A percentile compares a stretch with the other conserved stretches of the same genome.
Conservation (phyloP, 176 grass and related monocot species). For the Rhynchospora breviuscula region DNA sequence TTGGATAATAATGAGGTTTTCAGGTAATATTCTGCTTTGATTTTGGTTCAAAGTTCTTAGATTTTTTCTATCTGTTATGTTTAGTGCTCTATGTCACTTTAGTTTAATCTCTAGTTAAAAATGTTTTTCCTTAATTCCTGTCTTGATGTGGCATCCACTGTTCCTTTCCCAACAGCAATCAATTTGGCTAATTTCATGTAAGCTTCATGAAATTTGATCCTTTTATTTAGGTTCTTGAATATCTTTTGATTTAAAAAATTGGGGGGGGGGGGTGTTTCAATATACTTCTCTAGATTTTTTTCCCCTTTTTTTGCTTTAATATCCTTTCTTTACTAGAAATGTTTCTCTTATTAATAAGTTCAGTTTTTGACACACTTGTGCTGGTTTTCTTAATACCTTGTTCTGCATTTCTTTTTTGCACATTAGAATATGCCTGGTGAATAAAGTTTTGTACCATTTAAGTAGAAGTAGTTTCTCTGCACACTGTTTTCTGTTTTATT, state of each 20-base stretch:
- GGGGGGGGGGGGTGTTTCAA: too few relatives aligned
- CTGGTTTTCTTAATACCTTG: not conserved
- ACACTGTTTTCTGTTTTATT: not conserved
- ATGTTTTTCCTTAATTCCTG: not conserved
- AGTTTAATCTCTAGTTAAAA: too few relatives aligned
- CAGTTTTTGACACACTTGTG: too few relatives aligned
- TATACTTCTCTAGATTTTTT: too few relatives aligned
- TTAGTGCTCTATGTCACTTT: not conserved
- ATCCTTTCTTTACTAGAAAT: not conserved
- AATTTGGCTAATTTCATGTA: not conserved
- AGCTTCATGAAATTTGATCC: not conserved
- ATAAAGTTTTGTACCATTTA: not conserved
- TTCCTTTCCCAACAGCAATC: not conserved
- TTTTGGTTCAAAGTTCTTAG: not conserved
- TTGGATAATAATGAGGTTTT: slow-evolving; percentile 51
- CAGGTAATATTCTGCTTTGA: slow-evolving; percentile 37
- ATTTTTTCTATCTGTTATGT: not conserved
- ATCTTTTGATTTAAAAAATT: too few relatives aligned
- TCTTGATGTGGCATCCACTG: not conserved
- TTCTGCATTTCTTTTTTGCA: not conserved
- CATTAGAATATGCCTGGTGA: not conserved
- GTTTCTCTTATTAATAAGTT: not conserved
- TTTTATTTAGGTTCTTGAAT: not conserved
- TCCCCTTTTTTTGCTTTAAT: too few relatives aligned
- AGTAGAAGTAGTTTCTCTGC: not conserved